phyloP scores from a whole-genome alignment of 2,329 filamentous ascomycete species.

The Fusarium torulosum region DNA sequence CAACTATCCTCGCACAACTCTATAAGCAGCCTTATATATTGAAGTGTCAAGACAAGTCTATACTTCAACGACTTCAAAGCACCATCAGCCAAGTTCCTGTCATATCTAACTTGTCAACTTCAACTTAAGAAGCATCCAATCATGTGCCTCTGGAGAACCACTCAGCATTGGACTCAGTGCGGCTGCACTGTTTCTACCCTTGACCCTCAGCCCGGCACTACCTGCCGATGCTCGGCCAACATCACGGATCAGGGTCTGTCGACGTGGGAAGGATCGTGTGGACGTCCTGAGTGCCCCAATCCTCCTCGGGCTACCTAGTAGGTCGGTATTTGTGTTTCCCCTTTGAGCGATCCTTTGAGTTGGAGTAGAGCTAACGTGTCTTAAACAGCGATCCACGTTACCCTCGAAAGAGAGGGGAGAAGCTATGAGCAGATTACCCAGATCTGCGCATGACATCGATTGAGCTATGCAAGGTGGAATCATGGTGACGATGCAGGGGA shows the following conservation, averaged over 20 bases:
- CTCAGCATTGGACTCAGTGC: slow-evolving; percentile 51
- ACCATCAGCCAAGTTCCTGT: neutral
- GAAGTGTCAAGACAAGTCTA: slow-evolving; percentile 7
- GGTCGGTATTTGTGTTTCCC: slow-evolving; percentile 41
- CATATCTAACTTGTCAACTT: neutral
- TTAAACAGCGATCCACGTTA: slow-evolving; percentile 36
- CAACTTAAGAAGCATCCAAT: slow-evolving; percentile 21
- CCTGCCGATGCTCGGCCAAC: slow-evolving; percentile 45
- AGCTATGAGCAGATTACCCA: slow-evolving; percentile 38
- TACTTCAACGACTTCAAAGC: slow-evolving; percentile 1
- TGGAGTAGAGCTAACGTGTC: slow-evolving; percentile 25
- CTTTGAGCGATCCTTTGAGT: slow-evolving; percentile 2
- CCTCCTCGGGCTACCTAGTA: slow-evolving; percentile 45
- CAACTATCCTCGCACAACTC: slow-evolving; percentile 29
- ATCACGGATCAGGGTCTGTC: slow-evolving; percentile 48
- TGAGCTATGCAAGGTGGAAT: neutral
- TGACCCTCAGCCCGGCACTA: slow-evolving; percentile 49
- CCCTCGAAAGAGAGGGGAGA: slow-evolving; percentile 42
- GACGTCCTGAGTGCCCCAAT: slow-evolving; percentile 50
- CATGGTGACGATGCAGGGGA: slow-evolving; percentile 10
- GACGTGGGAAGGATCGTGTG: slow-evolving; percentile 52
- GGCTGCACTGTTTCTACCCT: slow-evolving; percentile 48
- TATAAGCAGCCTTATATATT: slow-evolving; percentile 33
- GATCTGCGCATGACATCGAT: slow-evolving; percentile 9
- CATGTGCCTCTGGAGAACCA: slow-evolving; percentile 54